A percentile compares a stretch with the other conserved stretches of the same genome.
These are phyloP conservation scores for Ceratobasidium theobromae DNA, from an alignment of 1,284 basidiomycete species.

Conservation along the genomic window DNA sequence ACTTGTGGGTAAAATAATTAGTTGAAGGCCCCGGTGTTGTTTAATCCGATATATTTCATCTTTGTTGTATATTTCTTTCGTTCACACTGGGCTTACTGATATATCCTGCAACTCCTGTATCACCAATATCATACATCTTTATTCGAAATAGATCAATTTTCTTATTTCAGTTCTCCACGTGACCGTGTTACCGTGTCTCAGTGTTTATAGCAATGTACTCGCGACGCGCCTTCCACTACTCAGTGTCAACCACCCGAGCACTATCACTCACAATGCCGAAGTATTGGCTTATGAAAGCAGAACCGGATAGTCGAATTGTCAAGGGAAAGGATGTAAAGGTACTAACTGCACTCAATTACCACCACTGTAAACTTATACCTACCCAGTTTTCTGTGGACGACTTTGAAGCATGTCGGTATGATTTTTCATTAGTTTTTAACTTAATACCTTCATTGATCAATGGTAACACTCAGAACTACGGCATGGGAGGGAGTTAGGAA, in stretches of 20 bases:
- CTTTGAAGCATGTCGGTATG: constrained; percentile 63
- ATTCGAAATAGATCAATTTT: constrained; percentile 17
- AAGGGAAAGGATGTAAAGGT: constrained; percentile 92
- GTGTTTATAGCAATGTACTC: not conserved
- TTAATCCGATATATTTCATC: not conserved
- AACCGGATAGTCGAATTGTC: constrained; percentile 83
- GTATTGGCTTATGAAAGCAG: constrained; percentile 87
- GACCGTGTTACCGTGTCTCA: not conserved
- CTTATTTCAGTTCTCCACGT: not conserved
- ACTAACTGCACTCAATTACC: constrained; percentile 32
- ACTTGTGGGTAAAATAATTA: constrained; percentile 29
- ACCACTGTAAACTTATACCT: constrained; percentile 5
- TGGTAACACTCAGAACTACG: constrained; percentile 52
- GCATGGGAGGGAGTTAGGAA: constrained; percentile 93
- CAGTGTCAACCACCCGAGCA: not conserved
- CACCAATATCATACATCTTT: constrained; percentile 1
- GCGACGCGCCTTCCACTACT: not conserved
- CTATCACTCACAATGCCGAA: not conserved
- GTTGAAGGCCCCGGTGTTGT: constrained; percentile 1
- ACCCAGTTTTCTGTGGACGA: constrained; percentile 88
- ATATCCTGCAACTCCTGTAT: constrained; percentile 19
- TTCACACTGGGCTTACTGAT: not conserved
- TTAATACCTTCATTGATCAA: not conserved
- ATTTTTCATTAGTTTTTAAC: not conserved
- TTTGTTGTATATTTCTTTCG: constrained; percentile 17